These are phyloP conservation scores for Pseudogymnoascus destructans DNA, from an alignment of 2,329 filamentous ascomycete genomes.

Conservation along the genomic window DNA sequence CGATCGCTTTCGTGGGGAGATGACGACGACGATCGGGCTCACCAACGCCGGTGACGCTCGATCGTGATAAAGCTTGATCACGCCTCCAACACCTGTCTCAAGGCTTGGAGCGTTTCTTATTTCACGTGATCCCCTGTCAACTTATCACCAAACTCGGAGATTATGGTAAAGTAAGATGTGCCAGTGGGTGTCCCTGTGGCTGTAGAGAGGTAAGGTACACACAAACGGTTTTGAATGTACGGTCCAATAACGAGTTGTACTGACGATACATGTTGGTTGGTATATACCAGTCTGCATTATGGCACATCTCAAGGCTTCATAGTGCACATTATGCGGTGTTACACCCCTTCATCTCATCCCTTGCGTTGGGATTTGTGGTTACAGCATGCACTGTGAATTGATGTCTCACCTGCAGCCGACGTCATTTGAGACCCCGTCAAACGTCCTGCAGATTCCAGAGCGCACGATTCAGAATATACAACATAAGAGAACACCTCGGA, in stretches of 20 bases:
- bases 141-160: no score
- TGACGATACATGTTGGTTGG: neutral
- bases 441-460: neutral
- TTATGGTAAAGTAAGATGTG: neutral
- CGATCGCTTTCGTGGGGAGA: neutral
- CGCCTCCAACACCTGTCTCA: neutral
- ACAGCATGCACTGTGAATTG: neutral
- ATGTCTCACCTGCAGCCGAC: neutral
- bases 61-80: neutral
- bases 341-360: neutral
- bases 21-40: neutral
- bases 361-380: neutral
- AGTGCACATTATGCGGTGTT: neutral
- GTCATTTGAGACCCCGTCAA: neutral
- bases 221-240: neutral
- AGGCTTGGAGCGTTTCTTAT: neutral
- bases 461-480: neutral
- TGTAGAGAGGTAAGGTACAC: neutral
- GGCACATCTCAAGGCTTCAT: neutral
- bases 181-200: neutral
- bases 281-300: neutral
- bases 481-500: neutral
- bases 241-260: neutral
- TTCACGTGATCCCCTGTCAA: neutral
- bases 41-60: neutral